Evolutionary conservation across 1,284 basidiomycete species (phyloP), one percentile per base, ranked within the genome.

Genomic region (Wallemia mellicola): DNA sequence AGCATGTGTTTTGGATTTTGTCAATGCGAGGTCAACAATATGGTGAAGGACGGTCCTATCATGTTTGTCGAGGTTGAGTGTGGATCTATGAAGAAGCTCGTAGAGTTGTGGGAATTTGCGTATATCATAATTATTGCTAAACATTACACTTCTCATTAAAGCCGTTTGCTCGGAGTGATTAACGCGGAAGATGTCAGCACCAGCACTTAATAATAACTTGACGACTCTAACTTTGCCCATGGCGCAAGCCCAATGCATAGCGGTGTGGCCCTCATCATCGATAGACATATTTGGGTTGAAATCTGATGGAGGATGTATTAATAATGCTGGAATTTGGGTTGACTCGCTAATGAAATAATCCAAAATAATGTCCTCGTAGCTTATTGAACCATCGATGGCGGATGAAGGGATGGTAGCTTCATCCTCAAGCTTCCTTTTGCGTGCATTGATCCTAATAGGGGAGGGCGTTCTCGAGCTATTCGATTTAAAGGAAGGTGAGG

Each of bases 311-410:
- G 92, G 94, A 57, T 77, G 78, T 62, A 94, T 81, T 65, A 99
- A 80, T 60, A 96, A 76, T 25, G 79, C 75, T 2, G 94, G 94
- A 38, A 95, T 81, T 67, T 91, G 85, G 63, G 86, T 86, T 54
- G 88, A 86, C 71, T 99, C 94, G 56, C 92, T 95, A 65, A 99
- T 91, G 71, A 98, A 99, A 72, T 96, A 98, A 73, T 98, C 92
- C 64, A 99, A 76, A 62, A 99, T 91, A 68, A 91, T 84, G 70
- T 96, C 91, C 55, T 83, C 88, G 67, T 98, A 98, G 25, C 71
- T 68, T 59, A 72, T 70, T 57, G 63, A 63, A 57, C 64, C 64
- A 58, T 63, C 63, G 55, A 64, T 61, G 61, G 60, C 58, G 59
- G 58, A 24, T 54, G 56, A 58, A 33, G 58, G 27, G 59, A 65